Conservation (phyloP, 441 rosid genomes). For the Erysimum pusillum region DNA sequence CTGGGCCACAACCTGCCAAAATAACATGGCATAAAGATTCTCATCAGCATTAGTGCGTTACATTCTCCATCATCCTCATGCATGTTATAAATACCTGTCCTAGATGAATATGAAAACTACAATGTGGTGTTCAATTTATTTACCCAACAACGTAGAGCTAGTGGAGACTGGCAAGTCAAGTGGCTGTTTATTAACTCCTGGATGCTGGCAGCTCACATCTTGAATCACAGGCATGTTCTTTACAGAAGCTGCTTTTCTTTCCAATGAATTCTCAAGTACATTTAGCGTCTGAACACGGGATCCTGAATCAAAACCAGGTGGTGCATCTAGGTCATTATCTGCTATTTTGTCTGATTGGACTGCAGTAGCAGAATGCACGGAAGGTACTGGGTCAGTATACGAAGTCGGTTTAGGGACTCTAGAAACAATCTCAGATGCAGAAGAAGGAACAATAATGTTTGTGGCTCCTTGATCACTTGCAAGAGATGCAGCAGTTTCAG, state of each 20-base stretch:
- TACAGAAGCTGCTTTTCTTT: conserved; percentile 41
- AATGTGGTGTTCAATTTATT: conserved; percentile 13
- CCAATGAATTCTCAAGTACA: conserved; percentile 45
- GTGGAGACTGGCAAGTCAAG: conserved; percentile 30
- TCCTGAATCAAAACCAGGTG: conserved; percentile 58
- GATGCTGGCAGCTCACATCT: conserved; percentile 37
- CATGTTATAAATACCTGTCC: conserved; percentile 17
- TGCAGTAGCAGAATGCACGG: conserved; percentile 46
- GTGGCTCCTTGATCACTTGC: conserved; percentile 44
- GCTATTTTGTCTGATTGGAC: conserved; percentile 42
- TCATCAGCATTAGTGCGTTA: neutral
- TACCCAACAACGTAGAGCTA: conserved; percentile 43
- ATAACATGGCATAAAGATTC: conserved; percentile 17
- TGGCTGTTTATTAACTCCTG: conserved; percentile 39
- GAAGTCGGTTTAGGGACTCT: conserved; percentile 49
- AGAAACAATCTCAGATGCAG: conserved; percentile 46
- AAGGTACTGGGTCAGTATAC: conserved; percentile 50
- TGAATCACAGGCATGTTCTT: conserved; percentile 51
- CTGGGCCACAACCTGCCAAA: conserved; percentile 35
- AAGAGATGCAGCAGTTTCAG: conserved; percentile 44
- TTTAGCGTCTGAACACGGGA: conserved; percentile 47
- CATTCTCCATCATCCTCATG: neutral
- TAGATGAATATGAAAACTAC: conserved; percentile 9
- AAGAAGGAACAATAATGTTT: conserved; percentile 37
- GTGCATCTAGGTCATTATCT: conserved; percentile 54